phyloP scores from a whole-genome alignment of 352 stramenopile genomes.

The Pythium folliculosum region DNA sequence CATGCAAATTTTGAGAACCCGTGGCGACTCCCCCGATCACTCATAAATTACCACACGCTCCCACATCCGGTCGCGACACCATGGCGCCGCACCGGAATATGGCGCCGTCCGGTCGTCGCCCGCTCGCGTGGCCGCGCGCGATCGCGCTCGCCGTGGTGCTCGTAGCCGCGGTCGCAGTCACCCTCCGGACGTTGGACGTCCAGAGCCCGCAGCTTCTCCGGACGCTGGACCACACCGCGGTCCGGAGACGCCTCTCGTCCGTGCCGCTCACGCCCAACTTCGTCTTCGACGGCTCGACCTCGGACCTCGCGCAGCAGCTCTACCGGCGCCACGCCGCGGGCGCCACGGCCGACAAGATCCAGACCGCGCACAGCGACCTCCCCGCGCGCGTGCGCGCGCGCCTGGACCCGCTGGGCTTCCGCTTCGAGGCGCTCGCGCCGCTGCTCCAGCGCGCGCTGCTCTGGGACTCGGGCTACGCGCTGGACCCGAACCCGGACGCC shows the following conservation, averaged over 20 bases:
- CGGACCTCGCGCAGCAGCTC: slow-evolving; percentile 42
- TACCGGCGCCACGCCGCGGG: slow-evolving; percentile 19
- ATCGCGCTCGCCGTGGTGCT: neutral
- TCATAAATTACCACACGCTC: slow-evolving; percentile 13
- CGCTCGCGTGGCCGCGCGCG: neutral
- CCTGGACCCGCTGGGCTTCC: neutral
- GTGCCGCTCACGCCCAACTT: slow-evolving; percentile 20
- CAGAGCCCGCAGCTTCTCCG: neutral
- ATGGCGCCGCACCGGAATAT: slow-evolving; percentile 20
- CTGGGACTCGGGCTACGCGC: slow-evolving; percentile 42
- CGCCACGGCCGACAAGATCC: slow-evolving; percentile 18
- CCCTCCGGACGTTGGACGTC: neutral
- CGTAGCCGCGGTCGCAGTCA: neutral
- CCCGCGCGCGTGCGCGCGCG: slow-evolving; percentile 4
- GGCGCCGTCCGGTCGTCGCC: neutral
- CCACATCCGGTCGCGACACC: neutral
- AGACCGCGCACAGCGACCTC: slow-evolving; percentile 4
- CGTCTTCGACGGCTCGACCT: slow-evolving; percentile 32
- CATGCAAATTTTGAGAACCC: slow-evolving; percentile 14
- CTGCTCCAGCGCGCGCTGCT: slow-evolving; percentile 41
- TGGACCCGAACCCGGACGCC: slow-evolving; percentile 18
- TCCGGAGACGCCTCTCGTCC: neutral
- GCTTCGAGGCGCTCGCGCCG: slow-evolving; percentile 11
- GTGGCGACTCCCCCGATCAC: neutral
- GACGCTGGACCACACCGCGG: neutral